Conservation (phyloP, 2,329 filamentous ascomycete genomes). For the Fusarium fracticaudum region DNA sequence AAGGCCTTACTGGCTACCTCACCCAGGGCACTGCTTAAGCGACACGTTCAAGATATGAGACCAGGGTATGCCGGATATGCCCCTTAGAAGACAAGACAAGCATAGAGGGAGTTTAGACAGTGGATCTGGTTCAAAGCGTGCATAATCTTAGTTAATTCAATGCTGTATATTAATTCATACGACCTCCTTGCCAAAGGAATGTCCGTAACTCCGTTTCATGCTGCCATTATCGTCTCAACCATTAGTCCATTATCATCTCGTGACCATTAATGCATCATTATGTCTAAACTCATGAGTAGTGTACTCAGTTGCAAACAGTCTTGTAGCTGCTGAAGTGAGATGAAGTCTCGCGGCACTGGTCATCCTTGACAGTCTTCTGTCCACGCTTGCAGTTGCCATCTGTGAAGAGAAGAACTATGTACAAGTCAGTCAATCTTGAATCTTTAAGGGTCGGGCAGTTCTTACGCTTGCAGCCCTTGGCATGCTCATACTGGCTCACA, state of each 20-base stretch:
- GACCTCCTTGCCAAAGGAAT: not conserved
- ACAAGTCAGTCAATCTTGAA: not conserved
- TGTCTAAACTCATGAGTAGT: not conserved
- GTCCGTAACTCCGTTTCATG: not conserved
- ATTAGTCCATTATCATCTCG: not conserved
- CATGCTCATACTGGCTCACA: slow-evolving; percentile 9
- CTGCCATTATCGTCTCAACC: not conserved
- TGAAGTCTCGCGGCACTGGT: not conserved
- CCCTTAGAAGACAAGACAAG: not conserved
- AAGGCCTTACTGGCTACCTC: slow-evolving; percentile 7
- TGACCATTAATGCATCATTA: not conserved
- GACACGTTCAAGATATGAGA: not conserved
- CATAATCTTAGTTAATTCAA: slow-evolving; percentile 8
- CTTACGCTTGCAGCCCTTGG: slow-evolving; percentile 9
- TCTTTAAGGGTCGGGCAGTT: accelerated
- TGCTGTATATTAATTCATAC: not conserved
- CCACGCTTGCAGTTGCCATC: slow-evolving; percentile 12
- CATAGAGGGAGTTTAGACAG: slow-evolving; percentile 9
- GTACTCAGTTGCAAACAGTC: not conserved
- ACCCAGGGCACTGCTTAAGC: slow-evolving; percentile 4
- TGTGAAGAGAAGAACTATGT: slow-evolving; percentile 1
- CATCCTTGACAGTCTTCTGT: slow-evolving; percentile 16
- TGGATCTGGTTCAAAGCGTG: slow-evolving; percentile 5
- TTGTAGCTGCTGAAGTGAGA: slow-evolving; percentile 13
- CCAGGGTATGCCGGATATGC: not conserved